Base-by-base conservation (phyloP, 2,329 filamentous ascomycete genomes). In the Pseudogymnoascus sp. region DNA sequence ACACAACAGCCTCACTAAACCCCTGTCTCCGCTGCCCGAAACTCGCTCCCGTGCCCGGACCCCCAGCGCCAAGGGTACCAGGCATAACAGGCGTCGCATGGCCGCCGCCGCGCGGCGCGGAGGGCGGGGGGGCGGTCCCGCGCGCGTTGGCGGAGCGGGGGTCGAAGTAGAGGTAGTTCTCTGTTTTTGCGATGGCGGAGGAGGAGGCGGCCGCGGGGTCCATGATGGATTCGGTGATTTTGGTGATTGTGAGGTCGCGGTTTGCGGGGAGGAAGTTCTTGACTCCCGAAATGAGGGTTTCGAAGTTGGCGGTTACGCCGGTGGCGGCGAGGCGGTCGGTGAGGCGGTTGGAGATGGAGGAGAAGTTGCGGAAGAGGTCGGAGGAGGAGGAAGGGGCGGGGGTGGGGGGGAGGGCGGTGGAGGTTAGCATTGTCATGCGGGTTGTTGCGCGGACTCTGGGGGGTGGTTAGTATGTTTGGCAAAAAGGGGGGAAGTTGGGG, bases 181-280 rank as follows among this genome's bases (percentile, higher is more conserved):
- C 95, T 1, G 95, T 97, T 79, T 96, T 97, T 65, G 91, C 89
- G 68, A 99, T 95, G 26, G 95, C 95, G 26, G n/a, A n/a, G n/a
- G n/a, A n/a, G n/a, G n/a, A n/a, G n/a, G 95, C 93, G 10, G 91
- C 86, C 53, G 91, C 84, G 0, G 95, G 95, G 72, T 99, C 95
- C 93, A 99, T 99, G 71, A 99, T 88, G 1, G 91, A 96, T 75
- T 99, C 95, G 42, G 95, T 93, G 72, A 99, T 97, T 77, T 97
- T 97, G 63, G 96, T 99, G 62, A 99, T 85, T 0, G 95, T 97
- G 8, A 97, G 83, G 73, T 99, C 96, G 70, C 93, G 91, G 77
- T 99, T 96, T 13, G 86, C 91, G 0, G 96, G 95, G n/a, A 99
- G 79, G 77, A 99, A 96, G 76, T 96, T 97, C 78, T 97, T 99